These are phyloP conservation scores for Stephania cephalantha DNA, from an alignment of 164 flowering plant species.

Conservation along the genomic window DNA sequence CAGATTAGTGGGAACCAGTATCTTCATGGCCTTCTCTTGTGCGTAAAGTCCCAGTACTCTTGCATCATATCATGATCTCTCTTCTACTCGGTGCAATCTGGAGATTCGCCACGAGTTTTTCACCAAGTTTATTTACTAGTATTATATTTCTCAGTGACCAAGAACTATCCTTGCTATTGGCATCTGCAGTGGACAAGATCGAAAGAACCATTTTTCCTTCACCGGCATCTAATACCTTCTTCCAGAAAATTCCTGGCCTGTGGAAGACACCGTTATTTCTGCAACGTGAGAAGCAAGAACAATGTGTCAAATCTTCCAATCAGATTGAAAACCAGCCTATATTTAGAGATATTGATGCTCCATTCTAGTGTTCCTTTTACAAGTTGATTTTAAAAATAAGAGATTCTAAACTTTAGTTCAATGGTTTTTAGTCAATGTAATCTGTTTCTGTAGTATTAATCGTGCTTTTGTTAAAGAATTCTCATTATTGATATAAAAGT, in stretches of 20 bases:
- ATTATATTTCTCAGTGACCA: slow-evolving; percentile 14
- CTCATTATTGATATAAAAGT: too few species aligned
- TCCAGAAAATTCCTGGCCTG: background rate
- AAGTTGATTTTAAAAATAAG: background rate
- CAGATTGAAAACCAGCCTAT: background rate
- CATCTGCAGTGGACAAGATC: slow-evolving; percentile 10
- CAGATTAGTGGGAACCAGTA: slow-evolving; percentile 26
- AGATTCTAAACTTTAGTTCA: background rate
- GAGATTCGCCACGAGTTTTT: slow-evolving; percentile 13
- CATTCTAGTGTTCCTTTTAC: background rate
- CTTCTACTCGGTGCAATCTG: background rate
- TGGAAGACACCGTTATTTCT: slow-evolving; percentile 5
- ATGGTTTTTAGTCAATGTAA: background rate
- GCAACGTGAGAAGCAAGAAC: slow-evolving; percentile 21
- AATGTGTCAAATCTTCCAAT: slow-evolving; percentile 26
- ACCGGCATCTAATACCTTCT: slow-evolving; percentile 30
- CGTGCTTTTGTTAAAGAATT: background rate
- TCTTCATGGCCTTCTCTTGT: background rate
- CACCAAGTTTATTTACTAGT: background rate
- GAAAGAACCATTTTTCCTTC: background rate
- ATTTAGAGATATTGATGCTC: slow-evolving; percentile 6
- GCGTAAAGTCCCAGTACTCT: slow-evolving; percentile 5
- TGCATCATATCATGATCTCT: slow-evolving; percentile 13
- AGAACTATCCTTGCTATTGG: background rate
- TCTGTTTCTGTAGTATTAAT: background rate